A percentile compares a stretch with the other conserved stretches of the same genome.
These are phyloP conservation scores for Rhododendron kiyosumense DNA, from an alignment of 148 eudicot genomes.

Conservation along the genomic window DNA sequence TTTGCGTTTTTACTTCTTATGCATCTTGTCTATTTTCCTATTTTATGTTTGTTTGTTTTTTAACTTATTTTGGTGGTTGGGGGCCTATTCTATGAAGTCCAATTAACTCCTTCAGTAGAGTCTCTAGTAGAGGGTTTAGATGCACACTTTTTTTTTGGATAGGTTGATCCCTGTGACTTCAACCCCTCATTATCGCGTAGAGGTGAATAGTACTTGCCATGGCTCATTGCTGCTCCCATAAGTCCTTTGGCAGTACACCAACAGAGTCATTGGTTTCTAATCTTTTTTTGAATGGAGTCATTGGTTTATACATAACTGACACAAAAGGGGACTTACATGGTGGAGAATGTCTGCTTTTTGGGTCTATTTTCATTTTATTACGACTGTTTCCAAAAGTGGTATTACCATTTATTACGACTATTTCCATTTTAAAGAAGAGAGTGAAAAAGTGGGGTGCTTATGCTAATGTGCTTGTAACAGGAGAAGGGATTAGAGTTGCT, in stretches of 20 bases:
- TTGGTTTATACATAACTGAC: background rate
- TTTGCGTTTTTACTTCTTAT: background rate
- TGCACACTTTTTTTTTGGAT: background rate
- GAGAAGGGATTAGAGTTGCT: slow-evolving; percentile 66
- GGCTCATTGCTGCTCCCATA: background rate
- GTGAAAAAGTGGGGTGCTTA: background rate
- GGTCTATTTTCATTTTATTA: background rate
- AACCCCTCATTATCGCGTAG: background rate
- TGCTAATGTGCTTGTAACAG: slow-evolving; percentile 28
- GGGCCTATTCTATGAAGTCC: background rate
- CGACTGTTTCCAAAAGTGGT: background rate
- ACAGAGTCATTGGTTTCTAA: background rate
- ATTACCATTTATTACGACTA: background rate
- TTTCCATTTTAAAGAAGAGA: background rate
- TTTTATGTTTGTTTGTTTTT: background rate
- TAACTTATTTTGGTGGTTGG: background rate
- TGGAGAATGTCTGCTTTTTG: background rate
- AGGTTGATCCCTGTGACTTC: background rate
- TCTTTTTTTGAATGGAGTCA: too few relatives aligned
- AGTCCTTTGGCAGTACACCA: background rate
- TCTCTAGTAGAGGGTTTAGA: background rate
- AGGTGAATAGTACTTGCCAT: background rate
- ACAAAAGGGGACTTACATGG: background rate
- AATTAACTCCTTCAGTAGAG: background rate
- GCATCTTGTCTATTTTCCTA: background rate